phyloP scores from a whole-genome alignment of 306 rosid genomes.

The Citrullus amarus region DNA sequence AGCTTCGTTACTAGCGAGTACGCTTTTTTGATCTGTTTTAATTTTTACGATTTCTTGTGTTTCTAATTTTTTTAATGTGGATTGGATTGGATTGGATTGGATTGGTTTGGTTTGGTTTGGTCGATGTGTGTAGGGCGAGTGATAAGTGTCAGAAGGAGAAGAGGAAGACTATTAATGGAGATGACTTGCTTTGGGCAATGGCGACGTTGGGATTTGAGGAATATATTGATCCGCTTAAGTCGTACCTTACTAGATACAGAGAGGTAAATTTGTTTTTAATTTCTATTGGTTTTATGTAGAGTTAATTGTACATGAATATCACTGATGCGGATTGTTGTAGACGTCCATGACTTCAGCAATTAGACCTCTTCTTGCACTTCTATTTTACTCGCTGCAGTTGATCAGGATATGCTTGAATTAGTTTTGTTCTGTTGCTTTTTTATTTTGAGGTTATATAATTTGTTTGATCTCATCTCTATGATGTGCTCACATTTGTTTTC shows the following conservation, averaged over 20 bases:
- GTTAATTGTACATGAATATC: background rate
- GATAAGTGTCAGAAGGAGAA: constrained; percentile 94
- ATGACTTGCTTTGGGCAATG: constrained; percentile 91
- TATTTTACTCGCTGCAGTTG: background rate
- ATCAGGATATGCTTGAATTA: background rate
- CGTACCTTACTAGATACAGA: constrained; percentile 74
- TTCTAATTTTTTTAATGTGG: no score
- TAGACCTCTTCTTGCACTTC: background rate
- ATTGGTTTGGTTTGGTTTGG: background rate
- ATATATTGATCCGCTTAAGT: constrained; percentile 83
- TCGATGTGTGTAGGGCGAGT: constrained; percentile 46
- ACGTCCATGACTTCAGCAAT: background rate
- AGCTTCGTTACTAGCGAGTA: constrained; percentile 95
- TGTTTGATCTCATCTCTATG: background rate
- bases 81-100: background rate
- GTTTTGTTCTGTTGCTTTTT: background rate
- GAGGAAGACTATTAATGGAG: constrained; percentile 92
- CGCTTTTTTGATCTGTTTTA: background rate
- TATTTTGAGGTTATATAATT: background rate
- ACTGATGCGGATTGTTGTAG: background rate
- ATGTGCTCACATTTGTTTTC: constrained; percentile 19
- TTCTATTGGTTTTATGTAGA: background rate
- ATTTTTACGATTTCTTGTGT: no score
- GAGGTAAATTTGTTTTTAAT: constrained; percentile 33
- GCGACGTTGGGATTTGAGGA: constrained; percentile 88